Base-by-base conservation (phyloP, 208 protist species). In the Acanthamoeba rhysodes region DNA sequence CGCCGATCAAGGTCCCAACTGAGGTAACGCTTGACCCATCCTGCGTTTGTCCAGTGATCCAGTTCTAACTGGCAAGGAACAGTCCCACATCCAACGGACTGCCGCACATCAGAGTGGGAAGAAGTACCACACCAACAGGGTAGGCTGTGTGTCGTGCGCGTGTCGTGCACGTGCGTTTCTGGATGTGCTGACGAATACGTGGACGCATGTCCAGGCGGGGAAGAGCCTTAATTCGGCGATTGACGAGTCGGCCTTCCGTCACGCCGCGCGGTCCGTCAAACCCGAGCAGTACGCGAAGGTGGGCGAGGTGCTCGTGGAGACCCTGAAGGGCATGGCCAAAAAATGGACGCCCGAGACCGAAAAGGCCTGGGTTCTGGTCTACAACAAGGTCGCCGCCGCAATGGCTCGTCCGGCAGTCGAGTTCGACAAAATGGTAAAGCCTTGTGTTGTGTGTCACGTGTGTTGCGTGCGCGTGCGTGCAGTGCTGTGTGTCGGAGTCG, bases 181-280 rank as follows among this genome's bases (percentile, higher is more conserved):
- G 41, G 5, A 5, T 45, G 41, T 45, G 41, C 41, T 45, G 41
- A 45, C 41, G 5, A 45, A 45, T 45, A 45, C 41, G 41, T 45
- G 41, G 41, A 45, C 62, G 62, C 62, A 68, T 20, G 18, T 68
- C 24, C 24, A 78, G 70, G 37, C 70, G 12, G 70, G 70, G 9
- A 78, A 45, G 32, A 78, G 18, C 29, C 37, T 78, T 7, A 8
- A 78, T 18, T 45, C 70, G 70, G 70, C 70, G 34, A 78, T 78
- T n/a, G 70, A 78, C 29, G 70, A 78, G 70, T 78, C 70, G 18
- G 70, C 70, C 32, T 78, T 78, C 70, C 70, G 70, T 22, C 70
- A 78, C 37, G 70, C 70, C 29, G 70, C 70, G 70, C 70, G 70
- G 34, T 32, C 70, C 14, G 32, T 78, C 70, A 32, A 45, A n/a